Conservation (phyloP, 1,284 basidiomycete species). For the Trichosporon ovoides region DNA sequence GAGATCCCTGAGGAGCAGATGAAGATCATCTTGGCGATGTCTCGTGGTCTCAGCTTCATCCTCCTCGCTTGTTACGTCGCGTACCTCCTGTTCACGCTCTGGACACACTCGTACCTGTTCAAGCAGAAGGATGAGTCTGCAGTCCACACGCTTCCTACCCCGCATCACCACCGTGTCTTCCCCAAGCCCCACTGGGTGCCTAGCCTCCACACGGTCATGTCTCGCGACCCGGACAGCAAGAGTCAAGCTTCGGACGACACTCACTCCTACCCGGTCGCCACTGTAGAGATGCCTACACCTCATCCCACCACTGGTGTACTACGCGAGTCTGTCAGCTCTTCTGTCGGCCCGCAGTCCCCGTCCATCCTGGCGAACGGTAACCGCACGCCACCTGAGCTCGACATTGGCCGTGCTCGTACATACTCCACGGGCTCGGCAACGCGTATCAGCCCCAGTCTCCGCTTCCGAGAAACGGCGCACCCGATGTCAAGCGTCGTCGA, state of each 20-base stretch:
- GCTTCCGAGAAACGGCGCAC: conserved; percentile 1
- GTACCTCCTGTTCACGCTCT: conserved; percentile 51
- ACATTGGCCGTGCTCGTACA: background rate
- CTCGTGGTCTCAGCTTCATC: conserved; percentile 55
- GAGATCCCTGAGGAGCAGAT: conserved; percentile 30
- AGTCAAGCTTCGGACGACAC: background rate
- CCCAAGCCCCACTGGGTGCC: conserved; percentile 46
- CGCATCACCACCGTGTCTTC: conserved; percentile 39
- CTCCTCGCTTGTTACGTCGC: conserved; percentile 56
- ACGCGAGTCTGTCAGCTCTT: background rate
- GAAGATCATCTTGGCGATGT: conserved; percentile 48
- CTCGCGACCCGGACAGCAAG: conserved; percentile 8
- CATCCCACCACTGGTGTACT: background rate
- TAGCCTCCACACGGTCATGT: conserved; percentile 23
- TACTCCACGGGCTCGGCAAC: background rate
- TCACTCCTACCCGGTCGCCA: background rate
- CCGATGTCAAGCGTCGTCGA: conserved; percentile 10
- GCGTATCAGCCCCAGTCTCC: background rate
- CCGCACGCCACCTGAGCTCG: background rate
- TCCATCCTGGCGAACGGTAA: background rate
- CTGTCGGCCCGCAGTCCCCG: background rate
- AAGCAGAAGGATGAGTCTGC: conserved; percentile 33
- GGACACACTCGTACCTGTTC: conserved; percentile 59
- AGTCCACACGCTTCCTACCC: conserved; percentile 36
- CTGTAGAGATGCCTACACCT: background rate